Conservation (phyloP, 2,329 filamentous ascomycete genomes). For the Ceratocystis colombiana region DNA sequence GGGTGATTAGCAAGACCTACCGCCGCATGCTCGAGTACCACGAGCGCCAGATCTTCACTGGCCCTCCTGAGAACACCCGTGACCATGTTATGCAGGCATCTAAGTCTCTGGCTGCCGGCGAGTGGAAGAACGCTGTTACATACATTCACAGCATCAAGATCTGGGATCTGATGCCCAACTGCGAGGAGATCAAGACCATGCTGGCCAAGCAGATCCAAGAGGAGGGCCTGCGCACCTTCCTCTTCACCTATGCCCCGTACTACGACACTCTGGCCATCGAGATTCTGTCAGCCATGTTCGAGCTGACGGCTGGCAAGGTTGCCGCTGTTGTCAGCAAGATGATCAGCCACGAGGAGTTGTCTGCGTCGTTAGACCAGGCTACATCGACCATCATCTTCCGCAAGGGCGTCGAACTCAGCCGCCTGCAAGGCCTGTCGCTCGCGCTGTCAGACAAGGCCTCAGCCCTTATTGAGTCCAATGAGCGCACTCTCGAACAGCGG, state of each 20-base stretch:
- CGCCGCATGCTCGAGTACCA: conserved; percentile 98
- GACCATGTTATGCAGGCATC: conserved; percentile 99
- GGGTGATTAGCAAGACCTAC: conserved; percentile 98
- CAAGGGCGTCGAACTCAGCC: conserved; percentile 95
- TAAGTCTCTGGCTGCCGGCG: conserved; percentile 88
- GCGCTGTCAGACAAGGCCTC: conserved; percentile 94
- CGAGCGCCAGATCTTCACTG: conserved; percentile 97
- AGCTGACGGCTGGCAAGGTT: conserved; percentile 82
- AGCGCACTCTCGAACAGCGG: conserved; percentile 91
- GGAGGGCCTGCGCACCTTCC: conserved; percentile 92
- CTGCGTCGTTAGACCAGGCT: conserved; percentile 93
- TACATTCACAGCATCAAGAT: conserved; percentile 99
- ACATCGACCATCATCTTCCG: conserved; percentile 97
- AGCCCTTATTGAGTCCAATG: conserved; percentile 90
- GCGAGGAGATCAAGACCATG: conserved; percentile 92
- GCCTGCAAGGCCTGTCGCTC: conserved; percentile 88
- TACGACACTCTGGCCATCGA: conserved; percentile 89
- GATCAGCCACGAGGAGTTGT: conserved; percentile 98
- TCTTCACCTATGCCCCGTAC: conserved; percentile 98
- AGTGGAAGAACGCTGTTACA: conserved; percentile 93
- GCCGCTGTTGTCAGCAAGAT: conserved; percentile 95
- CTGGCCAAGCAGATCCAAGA: conserved; percentile 97
- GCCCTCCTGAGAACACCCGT: conserved; percentile 94
- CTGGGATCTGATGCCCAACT: conserved; percentile 93
- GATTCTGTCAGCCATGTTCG: conserved; percentile 88